Evolutionary conservation across 2,329 filamentous ascomycete species (phyloP), one percentile per base, ranked within the genome.

Genomic region (Verticillium dahliae): DNA sequence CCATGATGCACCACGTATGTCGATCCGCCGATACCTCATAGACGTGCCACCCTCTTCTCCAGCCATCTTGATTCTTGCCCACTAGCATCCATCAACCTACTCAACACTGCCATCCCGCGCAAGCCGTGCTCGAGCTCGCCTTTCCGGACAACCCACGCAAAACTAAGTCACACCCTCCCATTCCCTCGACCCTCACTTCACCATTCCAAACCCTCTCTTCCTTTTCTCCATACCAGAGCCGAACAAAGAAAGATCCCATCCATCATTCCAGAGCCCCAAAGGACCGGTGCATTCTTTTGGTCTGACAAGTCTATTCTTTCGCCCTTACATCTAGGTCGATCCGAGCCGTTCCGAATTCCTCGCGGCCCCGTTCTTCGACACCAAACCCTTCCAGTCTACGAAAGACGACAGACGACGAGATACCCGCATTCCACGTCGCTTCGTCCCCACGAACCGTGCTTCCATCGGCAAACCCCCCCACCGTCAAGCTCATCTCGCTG

Each of bases 301-400:
- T 60, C 61, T 63, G 63, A 63, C 64, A 65, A 52, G 45, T 52
- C 45, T 52, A 52, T 52, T 52, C 45, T 52, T 37, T 52, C 45
- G 45, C 45, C 6, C 45, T 6, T n/a, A 18, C 45, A 7, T 52
- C 56, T 59, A 62, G 54, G 59, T 60, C 50, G 41, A 57, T 52
- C 45, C 37, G 45, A 56, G 62, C 59, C 63, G 61, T 63, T 61
- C 57, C 64, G 64, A 58, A 60, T 66, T 65, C 60, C 64, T 60
- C 64, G 63, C 64, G 61, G 64, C 65, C 60, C 60, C 38, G 35
- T 18, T 18, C 56, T 31, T 50, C 54, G 52, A 27, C 52, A 27
- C 37, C 57, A 22, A 6, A 45, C 41, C 22, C 18, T 57, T 35
- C 59, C 45, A 59, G 59, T 56, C 38, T 35, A 31, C 13, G 15